Conservation (phyloP, 768 basidiomycete genomes). For the Russula compacta region DNA sequence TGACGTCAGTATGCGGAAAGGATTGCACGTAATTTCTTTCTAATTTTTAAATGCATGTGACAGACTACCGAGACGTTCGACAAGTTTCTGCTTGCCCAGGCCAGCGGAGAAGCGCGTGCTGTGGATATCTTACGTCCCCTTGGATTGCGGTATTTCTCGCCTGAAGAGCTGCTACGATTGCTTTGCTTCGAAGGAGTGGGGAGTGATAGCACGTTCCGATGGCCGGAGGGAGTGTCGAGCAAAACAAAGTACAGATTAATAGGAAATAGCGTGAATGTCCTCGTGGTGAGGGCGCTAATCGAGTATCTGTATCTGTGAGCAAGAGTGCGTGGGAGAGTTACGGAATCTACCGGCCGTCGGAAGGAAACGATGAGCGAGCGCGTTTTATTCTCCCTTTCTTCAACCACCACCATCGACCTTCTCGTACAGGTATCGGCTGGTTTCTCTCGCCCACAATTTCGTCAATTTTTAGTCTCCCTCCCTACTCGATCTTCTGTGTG, state of each 20-base stretch:
- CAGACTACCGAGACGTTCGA: constrained; percentile 58
- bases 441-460: constrained; percentile 49
- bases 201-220: constrained; percentile 34
- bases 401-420: constrained; percentile 13
- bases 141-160: constrained; percentile 67
- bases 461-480: constrained; percentile 40
- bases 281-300: constrained; percentile 55
- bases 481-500: constrained; percentile 48
- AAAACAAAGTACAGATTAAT: constrained; percentile 71
- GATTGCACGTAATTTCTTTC: not conserved
- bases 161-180: constrained; percentile 58
- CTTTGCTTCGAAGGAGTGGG: constrained; percentile 43
- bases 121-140: constrained; percentile 50
- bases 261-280: constrained; percentile 78
- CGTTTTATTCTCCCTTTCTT: not conserved
- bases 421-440: constrained; percentile 8
- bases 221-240: constrained; percentile 50
- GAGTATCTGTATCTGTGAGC: constrained; percentile 37
- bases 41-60: not conserved
- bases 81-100: constrained; percentile 40
- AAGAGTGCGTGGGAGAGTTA: not conserved
- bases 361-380: not conserved
- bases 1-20: constrained; percentile 38
- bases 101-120: constrained; percentile 33
- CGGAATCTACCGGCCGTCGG: constrained; percentile 3